Base-by-base conservation (phyloP, 1,284 basidiomycete genomes). In the Microbotryum intermedium region DNA sequence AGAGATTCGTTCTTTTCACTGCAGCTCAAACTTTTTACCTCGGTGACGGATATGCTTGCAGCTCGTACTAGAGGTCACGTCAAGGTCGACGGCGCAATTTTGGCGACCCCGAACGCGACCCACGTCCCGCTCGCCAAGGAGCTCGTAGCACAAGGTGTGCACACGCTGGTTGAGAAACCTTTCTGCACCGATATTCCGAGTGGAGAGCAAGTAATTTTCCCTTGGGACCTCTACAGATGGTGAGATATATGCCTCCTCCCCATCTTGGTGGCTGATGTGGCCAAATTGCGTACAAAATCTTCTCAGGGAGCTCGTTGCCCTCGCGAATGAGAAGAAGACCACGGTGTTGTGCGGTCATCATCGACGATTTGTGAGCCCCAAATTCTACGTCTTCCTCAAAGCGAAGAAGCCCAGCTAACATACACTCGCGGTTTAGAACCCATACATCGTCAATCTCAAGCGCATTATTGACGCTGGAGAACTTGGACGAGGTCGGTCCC, bases 151-250 rank as follows among this genome's bases (percentile, higher is more conserved):
- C 60, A 53, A 0, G 69, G 68, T 7, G 55, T 69, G 5, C 57
- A 65, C 45, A 47, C 56, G 4, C 53, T 70, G 30, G 65, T 70
- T 8, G 69, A 70, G 62, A 70, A 70, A 55, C 68, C 69, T 2
- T 48, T 70, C 29, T 57, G 62, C 20, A 59, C 60, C 4, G 50
- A 59, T 16, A 50, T 57, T 11, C 28, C 44, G 21, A 54, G 52
- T 23, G 64, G 60, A 11, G 30, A 6, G 30, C 13, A 9, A 34
- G 30, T 10, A 34, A 2, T n/a, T n/a, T n/a, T n/a, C n/a, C n/a
- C n/a, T n/a, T n/a, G n/a, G n/a, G n/a, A n/a, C n/a, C n/a, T n/a
- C n/a, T n/a, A n/a, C n/a, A n/a, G n/a, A n/a, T n/a, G n/a, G n/a
- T n/a, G n/a, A n/a, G n/a, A n/a, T n/a, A n/a, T n/a, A n/a, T n/a